Evolutionary conservation across 768 basidiomycete species (phyloP), one percentile per base, ranked within the genome.

Genomic region (Xerocomellus amylosporus): DNA sequence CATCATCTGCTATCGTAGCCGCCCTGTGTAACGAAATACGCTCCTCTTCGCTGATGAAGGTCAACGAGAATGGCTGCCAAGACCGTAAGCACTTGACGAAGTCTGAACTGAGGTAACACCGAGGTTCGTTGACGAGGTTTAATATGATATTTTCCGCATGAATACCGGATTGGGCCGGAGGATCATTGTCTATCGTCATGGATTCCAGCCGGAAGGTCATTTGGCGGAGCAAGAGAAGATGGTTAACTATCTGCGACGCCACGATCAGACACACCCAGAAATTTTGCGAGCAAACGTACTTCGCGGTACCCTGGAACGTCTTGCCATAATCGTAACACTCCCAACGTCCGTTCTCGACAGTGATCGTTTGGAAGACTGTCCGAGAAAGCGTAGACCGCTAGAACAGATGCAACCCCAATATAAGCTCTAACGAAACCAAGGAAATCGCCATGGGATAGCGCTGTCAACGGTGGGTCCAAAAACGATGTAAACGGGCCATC

Each of bases 311-410:
- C 88, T 28, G 86, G 81, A 24, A 82, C 2, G 40, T 72, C 69
- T 49, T 72, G 69, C 71, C 69, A 71, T 41, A 71, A 42, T 30
- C 65, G 58, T 34, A 91, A 54, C 15, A 90, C 75, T 8, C 79
- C 81, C 8, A 91, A 70, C 1, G 81, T 75, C 44, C 84, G 79
- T 61, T 88, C 85, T 12, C 86, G 79, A 62, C 86, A 87, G 13
- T 71, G 70, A 53, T 82, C 78, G 51, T 84, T 80, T 1, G 85
- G 85, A 19, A 88, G 72, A 65, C 87, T 88, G 61, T 91, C 90
- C 13, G 89, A 82, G 86, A 88, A 93, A 4, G 87, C 86, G 63
- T 85, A 86, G 33, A 87, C 86, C 2, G 83, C 83, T 14, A 92
- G 70, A 14, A 89, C 82, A 47, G 78, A 76, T 3, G 84, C 77